A percentile compares a stretch with the other conserved stretches of the same genome.
phyloP scores from a whole-genome alignment of 768 basidiomycete genomes.

The Russula sp. region DNA sequence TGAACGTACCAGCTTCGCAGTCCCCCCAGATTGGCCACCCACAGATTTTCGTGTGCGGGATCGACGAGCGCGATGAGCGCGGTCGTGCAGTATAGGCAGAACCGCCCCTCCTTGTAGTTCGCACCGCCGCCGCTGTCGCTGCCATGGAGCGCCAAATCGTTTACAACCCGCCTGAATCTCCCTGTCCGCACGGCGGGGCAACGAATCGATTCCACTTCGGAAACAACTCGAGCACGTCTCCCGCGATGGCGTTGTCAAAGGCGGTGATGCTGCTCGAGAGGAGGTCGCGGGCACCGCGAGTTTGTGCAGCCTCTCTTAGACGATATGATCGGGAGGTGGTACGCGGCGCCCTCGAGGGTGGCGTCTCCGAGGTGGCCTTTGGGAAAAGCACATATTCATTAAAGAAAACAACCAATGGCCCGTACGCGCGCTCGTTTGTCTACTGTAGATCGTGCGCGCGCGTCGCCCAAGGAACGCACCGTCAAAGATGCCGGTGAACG shows the following conservation, averaged over 20 bases:
- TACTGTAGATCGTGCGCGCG: too few relatives aligned
- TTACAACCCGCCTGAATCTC: slow-evolving; percentile 53
- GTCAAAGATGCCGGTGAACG: slow-evolving; percentile 41
- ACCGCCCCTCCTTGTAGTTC: slow-evolving; percentile 60
- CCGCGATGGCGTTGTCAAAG: slow-evolving; percentile 40
- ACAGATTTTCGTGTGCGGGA: slow-evolving; percentile 61
- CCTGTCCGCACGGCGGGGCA: slow-evolving; percentile 38
- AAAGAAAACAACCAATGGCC: too few relatives aligned
- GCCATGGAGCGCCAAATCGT: slow-evolving; percentile 51
- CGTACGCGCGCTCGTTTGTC: too few relatives aligned
- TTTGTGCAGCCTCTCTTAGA: slow-evolving; percentile 33
- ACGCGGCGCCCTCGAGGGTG: slow-evolving; percentile 38
- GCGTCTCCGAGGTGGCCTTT: slow-evolving; percentile 44
- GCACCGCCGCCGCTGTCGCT: slow-evolving; percentile 29
- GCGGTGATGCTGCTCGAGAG: slow-evolving; percentile 33
- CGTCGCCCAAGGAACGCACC: slow-evolving; percentile 28
- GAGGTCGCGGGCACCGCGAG: slow-evolving; percentile 26
- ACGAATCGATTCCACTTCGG: slow-evolving; percentile 47
- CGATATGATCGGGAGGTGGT: slow-evolving; percentile 36
- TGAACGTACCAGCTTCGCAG: slow-evolving; percentile 61
- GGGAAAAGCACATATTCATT: too few relatives aligned
- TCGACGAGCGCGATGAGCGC: slow-evolving; percentile 70
- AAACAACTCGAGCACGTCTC: slow-evolving; percentile 39
- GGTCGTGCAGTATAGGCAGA: slow-evolving; percentile 80
- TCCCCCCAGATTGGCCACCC: slow-evolving; percentile 81